A percentile compares a stretch with the other conserved stretches of the same genome.
Conservation (phyloP, 2,329 filamentous ascomycete species). For the Calonectria crousiana region DNA sequence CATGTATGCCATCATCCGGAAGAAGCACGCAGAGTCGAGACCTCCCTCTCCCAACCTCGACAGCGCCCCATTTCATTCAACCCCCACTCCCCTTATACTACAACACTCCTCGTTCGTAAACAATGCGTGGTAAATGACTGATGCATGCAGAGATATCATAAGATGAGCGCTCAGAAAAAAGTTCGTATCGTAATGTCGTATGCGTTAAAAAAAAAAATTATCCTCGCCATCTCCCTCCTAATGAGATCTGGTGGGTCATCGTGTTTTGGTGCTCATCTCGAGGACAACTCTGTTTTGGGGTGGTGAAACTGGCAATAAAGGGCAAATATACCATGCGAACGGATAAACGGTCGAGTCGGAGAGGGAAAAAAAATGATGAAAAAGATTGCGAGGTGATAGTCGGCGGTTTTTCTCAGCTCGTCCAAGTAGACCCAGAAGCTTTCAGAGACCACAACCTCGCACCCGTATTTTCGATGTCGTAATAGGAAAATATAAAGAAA, state of each 20-base stretch:
- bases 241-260: slow-evolving; percentile 29
- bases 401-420: slow-evolving; percentile 28
- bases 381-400: slow-evolving; percentile 26
- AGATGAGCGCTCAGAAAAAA: slow-evolving; percentile 32
- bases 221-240: slow-evolving; percentile 28
- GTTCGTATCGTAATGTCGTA: slow-evolving; percentile 43
- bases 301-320: slow-evolving; percentile 18
- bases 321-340: slow-evolving; percentile 31
- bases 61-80: background rate
- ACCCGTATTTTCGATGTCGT: slow-evolving; percentile 31
- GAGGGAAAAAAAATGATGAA: slow-evolving; percentile 30
- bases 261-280: slow-evolving; percentile 22
- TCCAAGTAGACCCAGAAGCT: slow-evolving; percentile 19
- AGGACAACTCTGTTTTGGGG: slow-evolving; percentile 22
- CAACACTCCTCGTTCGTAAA: slow-evolving; percentile 31
- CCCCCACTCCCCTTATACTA: slow-evolving; percentile 15
- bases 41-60: background rate
- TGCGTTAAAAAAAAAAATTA: slow-evolving; percentile 28
- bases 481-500: slow-evolving; percentile 36
- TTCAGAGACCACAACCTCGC: slow-evolving; percentile 26
- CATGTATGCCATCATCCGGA: slow-evolving; percentile 28
- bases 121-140: slow-evolving; percentile 40
- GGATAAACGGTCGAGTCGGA: slow-evolving; percentile 35
- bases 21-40: slow-evolving; percentile 15
- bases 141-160: slow-evolving; percentile 40